Conservation (phyloP, 192 early-diverging fungal genomes). For the Podochytrium sp. region DNA sequence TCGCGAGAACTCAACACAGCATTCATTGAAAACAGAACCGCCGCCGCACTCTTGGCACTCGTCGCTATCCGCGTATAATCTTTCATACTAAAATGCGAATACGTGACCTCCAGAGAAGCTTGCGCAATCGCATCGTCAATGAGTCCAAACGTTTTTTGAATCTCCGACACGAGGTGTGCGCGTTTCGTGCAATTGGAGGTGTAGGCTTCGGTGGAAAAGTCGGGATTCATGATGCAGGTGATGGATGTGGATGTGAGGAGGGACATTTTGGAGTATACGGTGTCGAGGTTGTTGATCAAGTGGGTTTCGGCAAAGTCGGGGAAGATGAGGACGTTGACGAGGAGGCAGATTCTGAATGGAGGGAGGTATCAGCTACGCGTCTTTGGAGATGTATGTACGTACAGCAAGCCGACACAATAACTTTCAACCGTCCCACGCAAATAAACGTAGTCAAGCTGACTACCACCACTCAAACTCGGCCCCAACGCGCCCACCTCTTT, state of each 20-base stretch:
- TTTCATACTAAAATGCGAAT: slow-evolving; percentile 14
- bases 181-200: background rate
- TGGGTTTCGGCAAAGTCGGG: slow-evolving; percentile 31
- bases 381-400: background rate
- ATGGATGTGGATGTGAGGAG: background rate
- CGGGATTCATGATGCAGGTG: background rate
- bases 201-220: background rate
- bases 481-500: background rate
- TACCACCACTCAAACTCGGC: background rate
- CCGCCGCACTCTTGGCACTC: background rate
- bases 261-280: background rate
- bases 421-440: background rate
- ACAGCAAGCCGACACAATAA: slow-evolving; percentile 13
- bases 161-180: background rate
- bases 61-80: background rate
- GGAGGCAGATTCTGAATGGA: slow-evolving; percentile 4
- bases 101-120: slow-evolving; percentile 21
- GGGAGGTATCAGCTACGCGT: background rate
- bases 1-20: background rate
- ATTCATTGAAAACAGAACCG: slow-evolving; percentile 21
- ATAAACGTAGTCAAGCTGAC: background rate
- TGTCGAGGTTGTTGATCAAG: background rate
- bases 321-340: slow-evolving; percentile 19
- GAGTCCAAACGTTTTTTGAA: slow-evolving; percentile 3
- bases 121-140: slow-evolving; percentile 13